Conservation (phyloP, 495 filamentous ascomycete genomes). For the Opeltia flavorubescens region DNA sequence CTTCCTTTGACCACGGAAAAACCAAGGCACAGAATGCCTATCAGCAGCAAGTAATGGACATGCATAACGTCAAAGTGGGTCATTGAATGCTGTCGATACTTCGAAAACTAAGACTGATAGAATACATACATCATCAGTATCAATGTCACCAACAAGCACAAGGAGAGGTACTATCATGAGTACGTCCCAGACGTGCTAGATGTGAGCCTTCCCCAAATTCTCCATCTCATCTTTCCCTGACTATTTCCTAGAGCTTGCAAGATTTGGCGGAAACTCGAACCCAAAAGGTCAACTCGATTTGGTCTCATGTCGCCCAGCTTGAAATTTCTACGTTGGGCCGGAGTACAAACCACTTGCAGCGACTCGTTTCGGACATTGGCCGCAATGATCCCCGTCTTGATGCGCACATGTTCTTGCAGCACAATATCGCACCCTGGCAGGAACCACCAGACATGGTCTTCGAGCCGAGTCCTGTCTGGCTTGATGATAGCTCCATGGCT, state of each 20-base stretch:
- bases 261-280: slow-evolving; percentile 83
- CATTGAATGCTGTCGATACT: not conserved
- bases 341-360: slow-evolving; percentile 53
- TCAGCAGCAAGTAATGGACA: slow-evolving; percentile 78
- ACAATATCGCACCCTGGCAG: slow-evolving; percentile 68
- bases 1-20: slow-evolving; percentile 70
- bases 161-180: slow-evolving; percentile 92
- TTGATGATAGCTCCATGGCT: slow-evolving; percentile 75
- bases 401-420: slow-evolving; percentile 91
- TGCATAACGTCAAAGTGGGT: slow-evolving; percentile 81
- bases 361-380: slow-evolving; percentile 65
- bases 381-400: slow-evolving; percentile 81
- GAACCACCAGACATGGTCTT: slow-evolving; percentile 77
- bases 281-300: slow-evolving; percentile 67
- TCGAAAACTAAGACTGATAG: slow-evolving; percentile 25
- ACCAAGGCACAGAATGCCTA: slow-evolving; percentile 76
- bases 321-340: slow-evolving; percentile 59
- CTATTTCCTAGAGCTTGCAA: slow-evolving; percentile 48
- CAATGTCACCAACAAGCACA: slow-evolving; percentile 91
- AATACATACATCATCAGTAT: slow-evolving; percentile 93
- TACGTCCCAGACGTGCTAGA: slow-evolving; percentile 90
- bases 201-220: slow-evolving; percentile 33
- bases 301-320: slow-evolving; percentile 65
- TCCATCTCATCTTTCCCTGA: slow-evolving; percentile 6
- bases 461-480: slow-evolving; percentile 94